Conservation (phyloP, 2,329 filamentous ascomycete genomes). For the Ophiocordyceps camponoti-floridani region DNA sequence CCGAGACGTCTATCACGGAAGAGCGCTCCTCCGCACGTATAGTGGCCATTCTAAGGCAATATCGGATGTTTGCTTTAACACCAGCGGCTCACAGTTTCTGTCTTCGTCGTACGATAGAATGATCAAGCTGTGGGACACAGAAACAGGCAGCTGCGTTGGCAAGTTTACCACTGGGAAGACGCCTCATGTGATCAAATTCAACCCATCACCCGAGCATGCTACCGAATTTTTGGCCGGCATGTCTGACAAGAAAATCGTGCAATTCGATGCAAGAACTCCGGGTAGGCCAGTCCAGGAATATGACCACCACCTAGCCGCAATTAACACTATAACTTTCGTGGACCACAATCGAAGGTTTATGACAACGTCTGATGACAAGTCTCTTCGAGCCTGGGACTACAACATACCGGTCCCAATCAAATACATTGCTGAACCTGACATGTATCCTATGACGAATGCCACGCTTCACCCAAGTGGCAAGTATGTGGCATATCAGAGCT, state of each 20-base stretch:
- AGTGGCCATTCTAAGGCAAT: conserved; percentile 79
- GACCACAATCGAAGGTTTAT: conserved; percentile 92
- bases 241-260: conserved; percentile 97
- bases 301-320: conserved; percentile 90
- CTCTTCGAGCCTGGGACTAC: conserved; percentile 92
- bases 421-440: conserved; percentile 92
- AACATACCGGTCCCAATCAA: conserved; percentile 97
- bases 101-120: conserved; percentile 85
- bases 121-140: conserved; percentile 97
- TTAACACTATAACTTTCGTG: conserved; percentile 95
- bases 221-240: conserved; percentile 92
- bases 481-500: conserved; percentile 83
- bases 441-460: conserved; percentile 87
- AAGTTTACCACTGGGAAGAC: conserved; percentile 91
- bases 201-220: conserved; percentile 56
- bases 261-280: conserved; percentile 71
- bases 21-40: conserved; percentile 80
- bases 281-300: conserved; percentile 87
- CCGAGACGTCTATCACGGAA: conserved; percentile 84
- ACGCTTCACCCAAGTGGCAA: conserved; percentile 77
- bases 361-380: conserved; percentile 95
- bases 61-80: conserved; percentile 78
- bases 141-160: conserved; percentile 74
- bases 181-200: conserved; percentile 87
- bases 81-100: conserved; percentile 66